A percentile compares a stretch with the other conserved stretches of the same genome.
These are phyloP conservation scores for Globisporangium cystogenes DNA, from an alignment of 352 stramenopile species.

Conservation along the genomic window DNA sequence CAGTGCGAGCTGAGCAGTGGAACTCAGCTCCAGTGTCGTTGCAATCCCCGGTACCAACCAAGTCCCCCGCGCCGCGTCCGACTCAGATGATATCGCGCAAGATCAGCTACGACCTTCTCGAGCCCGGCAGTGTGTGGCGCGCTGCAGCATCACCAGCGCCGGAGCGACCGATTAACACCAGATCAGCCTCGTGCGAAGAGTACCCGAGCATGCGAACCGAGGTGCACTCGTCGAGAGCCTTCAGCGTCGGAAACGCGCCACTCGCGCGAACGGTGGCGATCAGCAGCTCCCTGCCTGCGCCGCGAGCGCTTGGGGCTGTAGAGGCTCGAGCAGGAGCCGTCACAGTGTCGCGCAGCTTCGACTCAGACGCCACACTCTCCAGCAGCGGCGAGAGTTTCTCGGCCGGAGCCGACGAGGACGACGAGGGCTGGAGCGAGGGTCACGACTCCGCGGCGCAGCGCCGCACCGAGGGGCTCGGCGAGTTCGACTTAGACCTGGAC, in stretches of 20 bases:
- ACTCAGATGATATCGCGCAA: not conserved
- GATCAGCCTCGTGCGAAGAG: not conserved
- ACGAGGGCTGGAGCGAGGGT: not conserved
- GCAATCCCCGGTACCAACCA: not conserved
- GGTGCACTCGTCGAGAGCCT: not conserved
- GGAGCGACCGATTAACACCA: not conserved
- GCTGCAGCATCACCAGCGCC: not conserved
- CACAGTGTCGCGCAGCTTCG: not conserved
- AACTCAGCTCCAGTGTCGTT: not conserved
- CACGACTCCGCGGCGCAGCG: not conserved
- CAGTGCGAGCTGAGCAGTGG: not conserved
- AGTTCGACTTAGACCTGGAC: not conserved
- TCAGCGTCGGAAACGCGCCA: not conserved
- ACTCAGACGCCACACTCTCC: not conserved
- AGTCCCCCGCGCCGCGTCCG: not conserved
- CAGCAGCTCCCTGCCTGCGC: not conserved
- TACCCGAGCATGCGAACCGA: not conserved
- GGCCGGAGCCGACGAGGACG: not conserved
- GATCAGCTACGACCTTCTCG: slow-evolving; percentile 1
- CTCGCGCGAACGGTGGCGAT: not conserved
- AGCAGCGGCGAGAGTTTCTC: not conserved
- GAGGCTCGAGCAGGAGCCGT: not conserved
- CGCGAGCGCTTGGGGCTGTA: not conserved
- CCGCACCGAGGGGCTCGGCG: not conserved
- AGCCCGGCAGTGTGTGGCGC: not conserved